Base-by-base conservation (phyloP, 257 asterid genomes). In the Jacaranda copaia region DNA sequence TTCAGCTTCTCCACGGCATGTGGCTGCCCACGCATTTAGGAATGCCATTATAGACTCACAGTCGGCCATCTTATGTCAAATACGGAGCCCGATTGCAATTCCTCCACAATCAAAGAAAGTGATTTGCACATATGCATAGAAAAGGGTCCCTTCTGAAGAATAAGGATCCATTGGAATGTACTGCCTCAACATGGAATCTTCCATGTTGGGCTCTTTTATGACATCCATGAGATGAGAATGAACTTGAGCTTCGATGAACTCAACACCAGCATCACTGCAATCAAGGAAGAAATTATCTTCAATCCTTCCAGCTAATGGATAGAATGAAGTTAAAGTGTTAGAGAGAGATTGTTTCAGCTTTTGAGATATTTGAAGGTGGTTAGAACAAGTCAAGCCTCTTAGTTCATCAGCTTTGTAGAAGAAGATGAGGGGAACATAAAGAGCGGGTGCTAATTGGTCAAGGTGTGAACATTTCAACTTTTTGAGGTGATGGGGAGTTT, bases 1-100 rank as follows among this genome's bases (percentile, higher is more conserved):
- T 8, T 39, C 49, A 4, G 13, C 73, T 8, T 57, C 75, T 2
- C 79, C 81, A 0, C 80, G 76, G 40, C 77, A 66, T 1, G 61
- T 43, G 8, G 72, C 73, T 20, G 88, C 84, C 88, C 89, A 87
- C 2, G 84, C 69, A 48, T 79, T 71, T 56, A 83, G 25, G 76
- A 87, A 87, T 36, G 52, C 65, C 7, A 61, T 75, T 3, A 80
- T 4, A 9, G 88, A 85, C 10, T 66, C 38, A 4, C 56, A 70
- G 66, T 87, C 88, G 10, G 75, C 85, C 1, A 81, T 45, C 16
- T 40, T 48, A 70, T 87, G 91, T 8, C 77, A 81, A n/a, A 25
- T 25, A 75, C 8, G 49, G 83, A 56, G 72, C 12, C 89, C 89
- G n/a, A 87, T 40, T 0, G 73, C 87, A 3, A 60, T 57, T 10